Evolutionary conservation across 768 basidiomycete genomes (phyloP), one percentile per base, ranked within the genome.

Genomic region (Melanogaster broomeanus): DNA sequence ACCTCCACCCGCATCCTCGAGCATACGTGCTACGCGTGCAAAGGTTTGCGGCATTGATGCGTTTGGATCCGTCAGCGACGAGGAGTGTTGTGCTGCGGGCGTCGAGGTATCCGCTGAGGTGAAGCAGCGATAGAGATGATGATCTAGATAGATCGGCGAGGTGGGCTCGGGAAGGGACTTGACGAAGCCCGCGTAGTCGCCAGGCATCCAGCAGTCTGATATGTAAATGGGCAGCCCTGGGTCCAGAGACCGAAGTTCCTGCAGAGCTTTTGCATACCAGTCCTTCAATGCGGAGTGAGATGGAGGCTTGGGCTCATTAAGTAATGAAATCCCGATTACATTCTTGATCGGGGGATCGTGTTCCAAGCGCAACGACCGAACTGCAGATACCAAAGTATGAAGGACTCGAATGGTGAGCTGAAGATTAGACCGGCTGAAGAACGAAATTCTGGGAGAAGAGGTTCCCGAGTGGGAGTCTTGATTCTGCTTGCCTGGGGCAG

Each of bases 41-140:
- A 80, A 77, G 46, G 65, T 76, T 45, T 65, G 63, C 2, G 73
- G 79, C 34, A 70, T 76, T 2, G 57, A 54, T 4, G 70, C 77
- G 38, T 65, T 71, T 0, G 62, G 63, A 43, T 79, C 74, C 64
- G 66, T 55, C 18, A 90, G 69, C 0, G 76, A 67, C 40, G 64
- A 61, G 7, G 82, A 74, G 60, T 89, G 90, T 39, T 79, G 74
- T 3, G 75, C 61, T 0, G 79, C 87, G 7, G 78, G 64, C 3
- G 80, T 82, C 1, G 64, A 52, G 16, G 68, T 78, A 64, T 93
- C 91, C 1, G 70, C 70, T 0, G 64, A 53, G 0, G 87, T 88
- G 65, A 91, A 90, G 66, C 88, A 90, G 22, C 91, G 81, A 61
- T 93, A 93, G 19, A 93, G 77, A 61, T 93, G 91, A 57, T 91